phyloP scores from a whole-genome alignment of 768 basidiomycete genomes.

The Pisolithus sp. region DNA sequence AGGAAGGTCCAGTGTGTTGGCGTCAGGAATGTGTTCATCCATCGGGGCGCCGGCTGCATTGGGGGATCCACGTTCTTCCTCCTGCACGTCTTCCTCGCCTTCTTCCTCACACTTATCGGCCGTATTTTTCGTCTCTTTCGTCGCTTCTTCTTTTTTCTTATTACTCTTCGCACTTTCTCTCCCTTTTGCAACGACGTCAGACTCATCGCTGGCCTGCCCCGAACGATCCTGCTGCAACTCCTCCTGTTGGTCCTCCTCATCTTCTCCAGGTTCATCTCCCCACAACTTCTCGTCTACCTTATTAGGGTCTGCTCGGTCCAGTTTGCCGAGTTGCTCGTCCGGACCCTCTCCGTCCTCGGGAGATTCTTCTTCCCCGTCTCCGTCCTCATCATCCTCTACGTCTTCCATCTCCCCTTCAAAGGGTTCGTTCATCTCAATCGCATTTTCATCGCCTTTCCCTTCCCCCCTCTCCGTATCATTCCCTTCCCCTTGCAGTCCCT shows the following conservation, averaged over 20 bases:
- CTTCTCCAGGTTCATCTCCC: slow-evolving; percentile 73
- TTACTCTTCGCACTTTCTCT: slow-evolving; percentile 33
- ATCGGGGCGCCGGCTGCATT: slow-evolving; percentile 13
- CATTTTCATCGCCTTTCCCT: slow-evolving; percentile 56
- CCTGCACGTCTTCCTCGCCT: slow-evolving; percentile 22
- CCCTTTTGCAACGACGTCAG: slow-evolving; percentile 81
- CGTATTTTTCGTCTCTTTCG: slow-evolving; percentile 22
- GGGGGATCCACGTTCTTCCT: slow-evolving; percentile 26
- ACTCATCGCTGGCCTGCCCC: slow-evolving; percentile 37
- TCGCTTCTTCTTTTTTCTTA: slow-evolving; percentile 28
- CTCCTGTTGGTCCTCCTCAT: slow-evolving; percentile 43
- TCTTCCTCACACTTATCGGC: slow-evolving; percentile 19
- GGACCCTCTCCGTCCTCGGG: slow-evolving; percentile 49
- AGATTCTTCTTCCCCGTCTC: slow-evolving; percentile 34
- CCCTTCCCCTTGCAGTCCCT: slow-evolving; percentile 63
- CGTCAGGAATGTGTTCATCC: slow-evolving; percentile 59
- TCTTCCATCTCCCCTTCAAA: slow-evolving; percentile 85
- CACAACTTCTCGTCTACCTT: slow-evolving; percentile 95
- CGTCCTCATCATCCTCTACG: slow-evolving; percentile 56
- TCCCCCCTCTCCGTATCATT: slow-evolving; percentile 31
- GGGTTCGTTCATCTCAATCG: slow-evolving; percentile 88
- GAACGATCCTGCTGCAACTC: slow-evolving; percentile 59
- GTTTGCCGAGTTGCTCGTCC: slow-evolving; percentile 78
- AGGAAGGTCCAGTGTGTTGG: slow-evolving; percentile 81
- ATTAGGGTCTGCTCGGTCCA: slow-evolving; percentile 77